These are phyloP conservation scores for Jatropha podagrica DNA, from an alignment of 441 rosid species.

Conservation along the genomic window DNA sequence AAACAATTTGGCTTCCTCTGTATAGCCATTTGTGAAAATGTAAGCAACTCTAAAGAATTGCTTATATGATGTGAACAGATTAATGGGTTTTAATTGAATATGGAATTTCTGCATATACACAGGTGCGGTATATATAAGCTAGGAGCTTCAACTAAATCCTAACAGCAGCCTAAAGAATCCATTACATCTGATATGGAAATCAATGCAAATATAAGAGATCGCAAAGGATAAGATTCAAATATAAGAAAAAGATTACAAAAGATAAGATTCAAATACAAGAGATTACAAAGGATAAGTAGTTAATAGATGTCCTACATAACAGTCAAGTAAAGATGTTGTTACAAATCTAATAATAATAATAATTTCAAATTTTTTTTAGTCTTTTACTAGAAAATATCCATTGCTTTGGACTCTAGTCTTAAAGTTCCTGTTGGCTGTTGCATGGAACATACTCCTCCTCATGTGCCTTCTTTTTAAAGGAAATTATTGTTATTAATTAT, in stretches of 20 bases:
- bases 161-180: too few species aligned
- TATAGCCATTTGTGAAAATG: slow-evolving; percentile 33
- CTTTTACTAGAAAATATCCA: neutral
- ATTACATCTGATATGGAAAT: too few species aligned
- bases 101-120: neutral
- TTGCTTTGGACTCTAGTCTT: slow-evolving; percentile 21
- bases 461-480: neutral
- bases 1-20: slow-evolving; percentile 17
- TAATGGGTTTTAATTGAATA: slow-evolving; percentile 11
- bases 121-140: too few species aligned
- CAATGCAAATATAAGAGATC: too few species aligned
- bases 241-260: too few species aligned
- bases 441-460: slow-evolving; percentile 27
- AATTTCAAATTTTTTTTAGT: neutral
- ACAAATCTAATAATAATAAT: too few species aligned
- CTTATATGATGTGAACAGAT: neutral
- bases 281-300: too few species aligned
- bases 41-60: neutral
- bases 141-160: too few species aligned
- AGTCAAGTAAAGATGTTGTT: too few species aligned
- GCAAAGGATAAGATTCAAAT: too few species aligned
- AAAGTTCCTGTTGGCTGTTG: slow-evolving; percentile 15
- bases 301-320: too few species aligned
- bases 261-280: too few species aligned
- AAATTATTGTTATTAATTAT: neutral